Base-by-base conservation (phyloP, 306 rosid species). In the Dryas drummondii region DNA sequence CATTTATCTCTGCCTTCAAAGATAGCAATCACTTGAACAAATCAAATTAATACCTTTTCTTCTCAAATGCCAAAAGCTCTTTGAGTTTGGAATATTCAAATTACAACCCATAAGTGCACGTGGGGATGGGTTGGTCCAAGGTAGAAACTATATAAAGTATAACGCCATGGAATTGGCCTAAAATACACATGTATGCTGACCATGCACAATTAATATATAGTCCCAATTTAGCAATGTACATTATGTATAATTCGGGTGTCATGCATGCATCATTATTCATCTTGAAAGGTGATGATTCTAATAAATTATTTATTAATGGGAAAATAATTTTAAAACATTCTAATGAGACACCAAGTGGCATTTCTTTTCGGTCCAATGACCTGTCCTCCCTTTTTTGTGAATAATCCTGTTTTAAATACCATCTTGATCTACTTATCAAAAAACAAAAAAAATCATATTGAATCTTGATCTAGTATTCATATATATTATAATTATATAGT, bases 11-110 rank as follows among this genome's bases (percentile, higher is more conserved):
- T 55, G 69, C 76, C 26, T 68, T 15, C 47, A 22, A 42, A 7
- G 9, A 13, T 15, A 27, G 12, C 6, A 66, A 49, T 10, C 8
- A 32, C 46, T 11, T 58, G 53, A 56, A 48, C 26, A 72, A 42
- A 22, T 68, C 61, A 57, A 19, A 54, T 47, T 55, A 9, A 41
- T 1, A 44, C 57, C 74, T 69, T 58, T 2, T 70, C 58, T 45
- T 53, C 49, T 62, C 51, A 56, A 12, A 46, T 45, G 9, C 56
- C 26, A 57, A 49, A 26, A 76, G 74, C n/a, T 56, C 61, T 65
- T 70, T 63, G 76, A 63, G 37, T 26, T 71, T 61, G 77, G 86
- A 79, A 76, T 81, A 72, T 81, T 79, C 73, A 79, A 72, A 72
- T 59, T 59, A 11, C 55, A 74, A 45, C 80, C 55, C 75, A 66